phyloP scores from a whole-genome alignment of 495 filamentous ascomycete species.

The Penicillium verhagenii region DNA sequence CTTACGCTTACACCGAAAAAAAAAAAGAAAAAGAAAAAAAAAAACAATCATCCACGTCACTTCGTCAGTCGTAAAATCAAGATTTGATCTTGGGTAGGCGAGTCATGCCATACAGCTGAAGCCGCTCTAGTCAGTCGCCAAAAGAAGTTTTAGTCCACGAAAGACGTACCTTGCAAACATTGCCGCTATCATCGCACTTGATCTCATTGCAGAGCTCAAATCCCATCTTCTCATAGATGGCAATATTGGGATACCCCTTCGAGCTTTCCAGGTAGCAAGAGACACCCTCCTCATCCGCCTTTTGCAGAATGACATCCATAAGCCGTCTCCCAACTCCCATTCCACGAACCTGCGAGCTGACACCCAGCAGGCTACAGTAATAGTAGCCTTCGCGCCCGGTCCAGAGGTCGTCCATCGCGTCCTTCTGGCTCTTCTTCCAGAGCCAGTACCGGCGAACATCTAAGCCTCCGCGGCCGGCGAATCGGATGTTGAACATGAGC shows the following conservation, averaged over 20 bases:
- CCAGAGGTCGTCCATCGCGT: conserved; percentile 39
- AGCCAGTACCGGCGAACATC: conserved; percentile 62
- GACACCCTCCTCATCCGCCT: conserved; percentile 58
- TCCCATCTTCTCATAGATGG: conserved; percentile 65
- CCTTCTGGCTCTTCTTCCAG: conserved; percentile 44
- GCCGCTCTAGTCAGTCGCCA: conserved; percentile 4
- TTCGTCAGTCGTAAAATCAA: conserved; percentile 4
- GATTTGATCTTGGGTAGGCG: conserved; percentile 19
- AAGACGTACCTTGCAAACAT: conserved; percentile 38
- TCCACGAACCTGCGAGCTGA: conserved; percentile 57
- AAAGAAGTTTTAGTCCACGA: neutral
- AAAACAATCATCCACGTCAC: neutral
- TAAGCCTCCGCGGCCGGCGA: conserved; percentile 61
- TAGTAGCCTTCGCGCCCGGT: conserved; percentile 56
- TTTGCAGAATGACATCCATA: conserved; percentile 55
- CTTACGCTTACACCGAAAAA: neutral
- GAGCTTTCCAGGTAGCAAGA: conserved; percentile 66
- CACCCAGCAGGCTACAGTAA: conserved; percentile 68
- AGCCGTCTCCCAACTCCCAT: conserved; percentile 59
- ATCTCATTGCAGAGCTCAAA: conserved; percentile 61
- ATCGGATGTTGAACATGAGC: conserved; percentile 58
- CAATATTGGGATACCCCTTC: conserved; percentile 59
- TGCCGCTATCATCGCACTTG: conserved; percentile 58
- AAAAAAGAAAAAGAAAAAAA: too few relatives aligned
- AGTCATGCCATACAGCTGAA: conserved; percentile 30